phyloP scores from a whole-genome alignment of 306 rosid genomes.

The Dalbergia oliveri region DNA sequence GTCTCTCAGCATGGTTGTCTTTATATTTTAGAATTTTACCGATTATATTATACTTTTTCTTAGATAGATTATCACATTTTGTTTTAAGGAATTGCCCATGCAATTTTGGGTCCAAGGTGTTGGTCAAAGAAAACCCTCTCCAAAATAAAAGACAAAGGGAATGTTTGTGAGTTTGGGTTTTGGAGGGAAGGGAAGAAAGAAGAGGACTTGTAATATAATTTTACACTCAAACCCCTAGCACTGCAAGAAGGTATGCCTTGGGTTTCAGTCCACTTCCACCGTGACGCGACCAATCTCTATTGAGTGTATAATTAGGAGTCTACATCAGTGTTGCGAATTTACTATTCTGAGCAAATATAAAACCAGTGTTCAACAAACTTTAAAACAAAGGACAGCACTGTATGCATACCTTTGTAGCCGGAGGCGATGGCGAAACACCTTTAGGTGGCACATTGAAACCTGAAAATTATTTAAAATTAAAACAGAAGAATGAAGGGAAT shows the following conservation, averaged over 20 bases:
- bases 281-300: too few species aligned
- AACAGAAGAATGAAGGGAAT: constrained; percentile 29
- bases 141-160: too few species aligned
- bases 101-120: too few species aligned
- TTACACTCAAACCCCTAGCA: too few species aligned
- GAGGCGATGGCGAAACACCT: constrained; percentile 52
- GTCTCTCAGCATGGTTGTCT: neutral
- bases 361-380: constrained; percentile 31
- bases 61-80: constrained; percentile 19
- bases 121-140: too few species aligned
- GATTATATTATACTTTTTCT: constrained; percentile 3
- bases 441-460: constrained; percentile 58
- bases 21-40: constrained; percentile 10
- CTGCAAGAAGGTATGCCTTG: too few species aligned
- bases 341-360: constrained; percentile 26
- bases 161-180: too few species aligned
- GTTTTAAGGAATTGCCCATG: too few species aligned
- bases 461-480: constrained; percentile 49
- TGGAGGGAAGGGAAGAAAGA: too few species aligned
- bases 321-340: neutral
- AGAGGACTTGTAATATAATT: too few species aligned
- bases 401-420: constrained; percentile 62
- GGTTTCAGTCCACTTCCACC: too few species aligned
- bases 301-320: neutral
- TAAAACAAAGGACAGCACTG: constrained; percentile 41